Percentiles rank a stretch among this genome's conserved stretches.
phyloP scores from a whole-genome alignment of 345 rosid species.

The Acer negundo region DNA sequence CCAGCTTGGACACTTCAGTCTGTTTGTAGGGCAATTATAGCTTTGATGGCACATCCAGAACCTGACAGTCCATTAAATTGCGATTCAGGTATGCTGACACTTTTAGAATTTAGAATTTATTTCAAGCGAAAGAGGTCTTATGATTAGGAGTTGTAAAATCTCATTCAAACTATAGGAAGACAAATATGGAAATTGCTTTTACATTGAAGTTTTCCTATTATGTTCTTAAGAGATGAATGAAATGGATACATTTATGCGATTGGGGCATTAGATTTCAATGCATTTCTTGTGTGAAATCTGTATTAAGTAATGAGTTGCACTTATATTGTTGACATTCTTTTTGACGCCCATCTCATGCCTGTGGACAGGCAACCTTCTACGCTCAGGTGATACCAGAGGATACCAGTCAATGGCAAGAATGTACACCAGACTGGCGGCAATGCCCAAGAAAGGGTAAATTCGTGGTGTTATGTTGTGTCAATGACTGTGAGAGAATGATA shows the following conservation, averaged over 20 bases:
- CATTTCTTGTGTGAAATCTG: background rate
- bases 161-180: background rate
- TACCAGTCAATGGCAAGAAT: conserved; percentile 96
- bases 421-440: conserved; percentile 89
- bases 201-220: background rate
- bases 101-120: background rate
- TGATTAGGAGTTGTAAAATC: background rate
- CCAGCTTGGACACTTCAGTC: conserved; percentile 99
- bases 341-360: background rate
- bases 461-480: background rate
- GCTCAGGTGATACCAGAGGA: conserved; percentile 91
- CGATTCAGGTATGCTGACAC: conserved; percentile 69
- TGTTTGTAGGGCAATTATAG: conserved; percentile 96
- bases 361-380: conserved; percentile 77
- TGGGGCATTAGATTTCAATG: background rate
- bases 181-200: background rate
- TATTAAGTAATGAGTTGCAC: background rate
- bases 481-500: background rate
- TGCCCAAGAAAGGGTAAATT: conserved; percentile 86
- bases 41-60: conserved; percentile 98
- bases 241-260: background rate
- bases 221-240: background rate
- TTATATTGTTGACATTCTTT: background rate
- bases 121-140: background rate
- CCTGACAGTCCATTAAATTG: conserved; percentile 97